Evolutionary conservation across 768 basidiomycete genomes (phyloP), one percentile per base, ranked within the genome.

Genomic region (Lactarius vividus): DNA sequence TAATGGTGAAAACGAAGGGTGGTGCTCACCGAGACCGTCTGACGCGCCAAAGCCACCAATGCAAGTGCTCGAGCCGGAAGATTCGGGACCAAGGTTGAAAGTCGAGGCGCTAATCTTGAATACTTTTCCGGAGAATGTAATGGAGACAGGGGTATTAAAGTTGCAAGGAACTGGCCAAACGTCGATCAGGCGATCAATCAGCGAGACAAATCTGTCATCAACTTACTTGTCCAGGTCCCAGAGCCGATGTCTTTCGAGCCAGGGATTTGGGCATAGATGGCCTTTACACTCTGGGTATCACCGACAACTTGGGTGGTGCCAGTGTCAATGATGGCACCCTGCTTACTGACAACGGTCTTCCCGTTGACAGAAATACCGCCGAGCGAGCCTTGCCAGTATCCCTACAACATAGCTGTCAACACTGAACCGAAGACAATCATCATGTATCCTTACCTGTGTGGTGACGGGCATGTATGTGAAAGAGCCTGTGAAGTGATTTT

Each of bases 301-400:
- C 73, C 75, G 35, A 74, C 26, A 62, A 76, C 71, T 33, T 72
- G 63, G 10, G 74, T 75, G 8, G 76, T 77, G 31, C 76, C 75
- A 67, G 62, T 72, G 68, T 75, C 76, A 61, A 77, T 73, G 69
- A 77, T 71, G 44, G 77, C 60, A 3, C 46, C 39, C 55, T 61
- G 56, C 8, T 4, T 4, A 13, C 42, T 29, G 15, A 69, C 4
- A n/a, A 67, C 60, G 23, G 35, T 28, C 18, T 65, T 61, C 54
- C 71, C 71, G 52, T 71, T 69, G 37, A 75, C 71, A 33, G 69
- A 29, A 4, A 74, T 66, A 46, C 61, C 62, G 42, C 74, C 72
- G 57, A 74, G 44, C 23, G 67, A 71, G 59, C 76, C 58, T 35
- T 62, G 65, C 68, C 68, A 69, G 40, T 23, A 63, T 16, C 57